Evolutionary conservation across 73 alveolate genomes (phyloP).

Genomic region (Paramecium caudatum): DNA sequence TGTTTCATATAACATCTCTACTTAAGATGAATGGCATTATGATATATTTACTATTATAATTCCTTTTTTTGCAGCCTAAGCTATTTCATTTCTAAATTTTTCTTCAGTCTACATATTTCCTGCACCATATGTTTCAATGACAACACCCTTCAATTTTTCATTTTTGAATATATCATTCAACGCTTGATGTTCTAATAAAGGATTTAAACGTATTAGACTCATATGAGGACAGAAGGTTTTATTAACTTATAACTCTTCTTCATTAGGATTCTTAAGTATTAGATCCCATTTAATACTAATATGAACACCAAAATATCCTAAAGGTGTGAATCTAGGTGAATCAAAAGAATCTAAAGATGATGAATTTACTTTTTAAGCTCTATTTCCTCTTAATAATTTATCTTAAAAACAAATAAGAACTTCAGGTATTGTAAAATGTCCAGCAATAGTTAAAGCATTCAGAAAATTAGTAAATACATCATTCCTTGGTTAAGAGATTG

Average conservation of each 20-base stretch:
- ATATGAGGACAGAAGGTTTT: slow-evolving; percentile 79
- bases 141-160: slow-evolving; percentile 78
- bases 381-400: slow-evolving; percentile 87
- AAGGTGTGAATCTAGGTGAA: slow-evolving; percentile 85
- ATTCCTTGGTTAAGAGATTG: slow-evolving; percentile 84
- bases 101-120: slow-evolving; percentile 89
- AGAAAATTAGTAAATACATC: slow-evolving; percentile 88
- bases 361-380: slow-evolving; percentile 84
- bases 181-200: slow-evolving; percentile 77
- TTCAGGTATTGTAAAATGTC: slow-evolving; percentile 89
- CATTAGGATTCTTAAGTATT: slow-evolving; percentile 73
- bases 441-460: slow-evolving; percentile 90
- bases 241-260: slow-evolving; percentile 78
- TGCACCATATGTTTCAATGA: slow-evolving; percentile 90
- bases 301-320: slow-evolving; percentile 82
- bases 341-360: slow-evolving; percentile 83
- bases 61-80: slow-evolving; percentile 80
- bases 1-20: slow-evolving; percentile 82
- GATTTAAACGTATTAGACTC: slow-evolving; percentile 83
- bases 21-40: slow-evolving; percentile 86
- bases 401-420: slow-evolving; percentile 85
- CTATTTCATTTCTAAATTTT: slow-evolving; percentile 75
- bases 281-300: slow-evolving; percentile 81
- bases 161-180: slow-evolving; percentile 56
- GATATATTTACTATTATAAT: slow-evolving; percentile 83